Conservation (phyloP, 495 filamentous ascomycete species). For the Aspergillus steynii region DNA sequence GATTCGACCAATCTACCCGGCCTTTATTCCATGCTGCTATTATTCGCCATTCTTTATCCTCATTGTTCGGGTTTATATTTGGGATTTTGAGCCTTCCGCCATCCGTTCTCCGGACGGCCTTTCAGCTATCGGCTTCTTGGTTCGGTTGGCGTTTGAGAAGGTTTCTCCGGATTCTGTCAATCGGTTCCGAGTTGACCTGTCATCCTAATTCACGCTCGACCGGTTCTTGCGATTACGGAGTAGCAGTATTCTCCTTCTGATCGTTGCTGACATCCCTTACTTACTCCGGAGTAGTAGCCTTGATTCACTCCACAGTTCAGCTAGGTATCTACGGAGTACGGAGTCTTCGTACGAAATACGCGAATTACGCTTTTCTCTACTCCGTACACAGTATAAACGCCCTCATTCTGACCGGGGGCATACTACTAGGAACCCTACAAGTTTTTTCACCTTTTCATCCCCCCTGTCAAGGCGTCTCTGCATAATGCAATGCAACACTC, state of each 20-base stretch:
- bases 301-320: neutral
- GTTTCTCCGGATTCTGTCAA: slow-evolving; percentile 2
- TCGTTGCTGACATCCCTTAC: neutral
- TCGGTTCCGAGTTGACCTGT: slow-evolving; percentile 12
- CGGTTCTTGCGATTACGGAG: too few species aligned
- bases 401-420: too few species aligned
- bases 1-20: neutral
- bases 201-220: slow-evolving; percentile 2
- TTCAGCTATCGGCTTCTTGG: neutral
- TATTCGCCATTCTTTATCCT: neutral
- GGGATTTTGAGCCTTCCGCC: neutral
- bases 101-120: neutral
- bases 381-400: too few species aligned
- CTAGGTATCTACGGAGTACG: neutral
- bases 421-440: too few species aligned
- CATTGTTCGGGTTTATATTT: neutral
- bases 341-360: neutral
- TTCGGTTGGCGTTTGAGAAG: slow-evolving; percentile 3
- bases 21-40: neutral
- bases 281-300: neutral
- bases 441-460: too few species aligned
- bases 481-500: neutral
- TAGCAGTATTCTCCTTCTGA: too few species aligned
- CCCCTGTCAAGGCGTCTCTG: neutral
- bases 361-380: too few species aligned